Conservation (phyloP, 805 yeast genomes). For the Sugiyamaella chiloensis region DNA sequence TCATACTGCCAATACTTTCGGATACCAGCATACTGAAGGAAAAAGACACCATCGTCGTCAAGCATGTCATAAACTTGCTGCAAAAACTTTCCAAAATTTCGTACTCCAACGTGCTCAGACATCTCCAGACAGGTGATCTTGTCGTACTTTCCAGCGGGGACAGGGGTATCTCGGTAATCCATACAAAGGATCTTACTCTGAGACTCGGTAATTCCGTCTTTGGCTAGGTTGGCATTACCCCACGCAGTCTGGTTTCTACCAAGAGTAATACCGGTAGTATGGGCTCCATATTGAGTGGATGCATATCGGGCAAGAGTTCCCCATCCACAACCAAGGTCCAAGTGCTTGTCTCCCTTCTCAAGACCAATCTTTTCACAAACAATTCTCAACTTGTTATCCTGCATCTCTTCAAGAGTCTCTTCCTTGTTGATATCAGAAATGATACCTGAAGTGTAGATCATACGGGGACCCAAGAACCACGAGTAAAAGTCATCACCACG, state of each 20-base stretch:
- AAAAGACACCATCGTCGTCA: conserved; percentile 88
- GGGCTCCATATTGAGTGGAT: conserved; percentile 76
- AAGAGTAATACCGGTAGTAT: conserved; percentile 83
- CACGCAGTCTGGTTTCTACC: conserved; percentile 89
- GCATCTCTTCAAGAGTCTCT: conserved; percentile 68
- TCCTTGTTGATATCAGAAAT: conserved; percentile 65
- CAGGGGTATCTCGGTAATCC: conserved; percentile 89
- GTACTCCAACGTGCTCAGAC: conserved; percentile 95
- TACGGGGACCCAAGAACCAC: conserved; percentile 92
- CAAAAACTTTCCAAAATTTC: conserved; percentile 73
- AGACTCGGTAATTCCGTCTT: conserved; percentile 63
- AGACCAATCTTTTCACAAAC: conserved; percentile 85
- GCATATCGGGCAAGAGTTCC: conserved; percentile 87
- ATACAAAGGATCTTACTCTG: conserved; percentile 77
- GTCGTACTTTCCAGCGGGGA: conserved; percentile 62
- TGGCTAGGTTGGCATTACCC: conserved; percentile 69
- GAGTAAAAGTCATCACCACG: conserved; percentile 94
- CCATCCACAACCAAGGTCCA: conserved; percentile 95
- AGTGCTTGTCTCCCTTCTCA: conserved; percentile 65
- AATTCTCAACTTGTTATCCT: conserved; percentile 83
- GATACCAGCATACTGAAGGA: conserved; percentile 83
- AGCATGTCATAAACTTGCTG: conserved; percentile 79
- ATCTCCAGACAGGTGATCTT: conserved; percentile 89
- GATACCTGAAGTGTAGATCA: conserved; percentile 88
- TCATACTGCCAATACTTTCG: conserved; percentile 94